These are phyloP conservation scores for Coemansia guatemalensis DNA, from an alignment of 192 early-diverging fungal genomes.

Conservation along the genomic window DNA sequence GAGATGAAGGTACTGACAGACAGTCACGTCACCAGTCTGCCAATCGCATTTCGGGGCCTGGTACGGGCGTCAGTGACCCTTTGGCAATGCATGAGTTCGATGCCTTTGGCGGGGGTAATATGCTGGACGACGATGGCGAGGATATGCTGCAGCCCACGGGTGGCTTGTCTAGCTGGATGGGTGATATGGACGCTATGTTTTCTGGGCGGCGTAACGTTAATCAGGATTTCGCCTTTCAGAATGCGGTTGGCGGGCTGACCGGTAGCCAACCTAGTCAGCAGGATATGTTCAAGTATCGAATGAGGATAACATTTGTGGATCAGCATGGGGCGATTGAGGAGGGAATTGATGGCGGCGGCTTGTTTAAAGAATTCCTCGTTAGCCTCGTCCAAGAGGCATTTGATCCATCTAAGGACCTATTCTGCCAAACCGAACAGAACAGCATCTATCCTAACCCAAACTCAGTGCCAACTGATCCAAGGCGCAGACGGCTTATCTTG, in stretches of 20 bases:
- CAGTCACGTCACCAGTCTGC: not conserved
- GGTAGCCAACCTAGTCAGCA: constrained; percentile 17
- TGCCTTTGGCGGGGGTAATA: not conserved
- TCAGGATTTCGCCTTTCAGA: constrained; percentile 9
- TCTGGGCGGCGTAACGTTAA: not conserved
- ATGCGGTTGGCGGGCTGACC: constrained; percentile 8
- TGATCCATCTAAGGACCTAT: constrained; percentile 67
- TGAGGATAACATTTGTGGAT: constrained; percentile 86
- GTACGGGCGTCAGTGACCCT: not conserved
- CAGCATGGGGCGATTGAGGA: constrained; percentile 82
- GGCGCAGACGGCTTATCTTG: constrained; percentile 45
- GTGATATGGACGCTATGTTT: not conserved
- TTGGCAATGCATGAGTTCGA: not conserved
- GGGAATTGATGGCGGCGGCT: constrained; percentile 95
- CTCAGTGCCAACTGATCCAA: constrained; percentile 27
- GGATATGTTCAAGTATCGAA: constrained; percentile 70
- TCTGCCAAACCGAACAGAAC: constrained; percentile 65
- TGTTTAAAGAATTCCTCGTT: constrained; percentile 98
- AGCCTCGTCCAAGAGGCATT: constrained; percentile 73
- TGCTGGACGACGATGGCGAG: not conserved
- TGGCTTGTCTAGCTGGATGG: not conserved
- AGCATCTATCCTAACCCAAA: constrained; percentile 73
- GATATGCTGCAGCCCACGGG: not conserved
- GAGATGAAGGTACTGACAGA: not conserved
- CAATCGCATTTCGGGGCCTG: not conserved